Base-by-base conservation (phyloP, 2,329 filamentous ascomycete species). In the Aspergillus sojae region DNA sequence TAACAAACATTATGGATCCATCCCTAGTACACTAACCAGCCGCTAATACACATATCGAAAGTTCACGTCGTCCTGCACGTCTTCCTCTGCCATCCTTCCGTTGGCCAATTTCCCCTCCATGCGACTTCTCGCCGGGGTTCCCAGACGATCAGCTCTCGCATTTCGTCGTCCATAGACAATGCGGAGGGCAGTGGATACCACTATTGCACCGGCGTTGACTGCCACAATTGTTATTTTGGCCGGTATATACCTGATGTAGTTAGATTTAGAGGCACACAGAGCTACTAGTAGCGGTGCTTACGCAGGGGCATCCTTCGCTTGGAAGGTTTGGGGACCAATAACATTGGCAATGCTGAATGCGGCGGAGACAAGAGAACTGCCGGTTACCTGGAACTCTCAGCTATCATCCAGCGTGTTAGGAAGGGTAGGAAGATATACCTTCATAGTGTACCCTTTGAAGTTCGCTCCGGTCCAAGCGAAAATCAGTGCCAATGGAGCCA, bases 381-480 rank as follows among this genome's bases (percentile, higher is more conserved):
- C 77, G 0, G 81, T 80, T 5, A 82, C 80, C 67, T 83, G 79
- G 62, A 80, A 12, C 2, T 10, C 32, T 64, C 23, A 65, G 61
- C 41, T 16, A 5, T 48, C 19, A 16, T 6, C 16, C 39, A 16
- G 45, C 10, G 2, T 21, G 3, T 39, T 7, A 9, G 16, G 12
- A 48, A n/a, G 26, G 2, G n/a, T 3, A 46, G 36, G n/a, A 32
- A 21, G 12, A 48, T 19, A 34, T 58, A 71, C 70, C 62, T 72
- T 72, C 67, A 69, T 84, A 2, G 81, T 82, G 60, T 84, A 81
- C 0, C 81, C 81, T 10, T 80, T 81, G 45, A 80, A 78, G 60
- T 84, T 84, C 5, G 75, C 78, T 5, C 79, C 78, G 11, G 81
- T 81, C 79, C 78, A 82, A 0, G 78, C 77, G 32, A 79, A 78